Conservation (phyloP, 2,329 filamentous ascomycete genomes). For the Sporothrix luriei region DNA sequence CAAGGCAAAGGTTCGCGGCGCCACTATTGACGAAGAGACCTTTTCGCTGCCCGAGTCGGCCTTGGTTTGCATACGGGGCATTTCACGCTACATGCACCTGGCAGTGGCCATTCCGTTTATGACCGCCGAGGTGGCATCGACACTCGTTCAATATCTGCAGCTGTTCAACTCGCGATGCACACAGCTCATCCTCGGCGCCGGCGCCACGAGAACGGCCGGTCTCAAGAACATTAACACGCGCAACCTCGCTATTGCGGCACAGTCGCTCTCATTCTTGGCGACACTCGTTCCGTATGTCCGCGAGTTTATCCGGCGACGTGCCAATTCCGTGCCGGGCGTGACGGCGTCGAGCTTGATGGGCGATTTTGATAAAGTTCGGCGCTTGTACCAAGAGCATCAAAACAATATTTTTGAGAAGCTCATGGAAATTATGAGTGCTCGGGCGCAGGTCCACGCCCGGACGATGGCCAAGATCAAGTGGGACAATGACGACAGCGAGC, state of each 20-base stretch:
- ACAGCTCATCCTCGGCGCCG: conserved; percentile 94
- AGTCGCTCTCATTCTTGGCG: conserved; percentile 84
- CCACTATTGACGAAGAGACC: conserved; percentile 78
- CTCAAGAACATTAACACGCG: conserved; percentile 96
- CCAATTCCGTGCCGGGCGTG: conserved; percentile 51
- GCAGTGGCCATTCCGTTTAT: conserved; percentile 85
- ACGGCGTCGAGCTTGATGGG: conserved; percentile 62
- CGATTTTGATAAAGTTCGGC: conserved; percentile 86
- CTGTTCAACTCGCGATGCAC: conserved; percentile 94
- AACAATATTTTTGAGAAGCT: conserved; percentile 89
- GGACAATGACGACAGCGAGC: conserved; percentile 54
- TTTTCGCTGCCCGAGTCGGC: conserved; percentile 87
- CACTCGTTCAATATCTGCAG: conserved; percentile 82
- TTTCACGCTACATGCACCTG: conserved; percentile 80
- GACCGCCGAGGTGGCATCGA: conserved; percentile 77
- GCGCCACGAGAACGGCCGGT: conserved; percentile 83
- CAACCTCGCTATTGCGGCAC: conserved; percentile 87
- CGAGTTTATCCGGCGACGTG: conserved; percentile 84
- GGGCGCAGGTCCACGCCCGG: conserved; percentile 72
- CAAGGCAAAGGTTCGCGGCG: conserved; percentile 70
- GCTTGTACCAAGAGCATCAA: conserved; percentile 85
- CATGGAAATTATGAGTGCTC: conserved; percentile 85
- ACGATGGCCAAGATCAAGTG: conserved; percentile 75
- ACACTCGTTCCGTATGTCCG: conserved; percentile 85
- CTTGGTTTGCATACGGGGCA: conserved; percentile 75